Evolutionary conservation across 495 filamentous ascomycete genomes (phyloP), one percentile per base, ranked within the genome.

Genomic region (Aeminium ludgeri): DNA sequence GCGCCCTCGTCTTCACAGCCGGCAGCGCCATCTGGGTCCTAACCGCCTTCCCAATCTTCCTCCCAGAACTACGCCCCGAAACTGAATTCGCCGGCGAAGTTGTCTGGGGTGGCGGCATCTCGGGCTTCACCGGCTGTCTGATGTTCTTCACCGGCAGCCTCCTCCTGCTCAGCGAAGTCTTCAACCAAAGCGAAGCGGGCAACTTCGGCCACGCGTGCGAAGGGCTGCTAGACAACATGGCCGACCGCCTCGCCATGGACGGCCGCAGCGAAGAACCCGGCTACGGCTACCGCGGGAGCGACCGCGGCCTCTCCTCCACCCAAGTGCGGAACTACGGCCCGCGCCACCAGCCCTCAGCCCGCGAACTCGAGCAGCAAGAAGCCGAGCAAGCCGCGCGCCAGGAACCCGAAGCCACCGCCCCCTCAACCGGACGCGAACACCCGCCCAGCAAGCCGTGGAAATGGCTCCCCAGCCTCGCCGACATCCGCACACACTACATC

Each of bases 171-270:
- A 54, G 79, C 3, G 80, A 85, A 51, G 78, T 77, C 8, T 61
- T 82, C 3, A 81, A 82, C 55, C 74, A 74, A 41, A 74, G 76
- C 41, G 58, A 69, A 13, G 59, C 68, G 0, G 73, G 70, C 10
- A 83, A 78, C 53, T 82, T 82, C 56, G 78, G 78, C 12, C 82
- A 75, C 76, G 78, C 79, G 0, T 25, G 23, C 23, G 23, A 25
- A 8, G 23, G 23, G 23, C 23, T 25, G 23, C 23, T 25, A 8
- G 23, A 25, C 23, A 25, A 25, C 23, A 25, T 25, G 23, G 23
- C 23, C 4, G 23, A 25, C 23, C 23, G 23, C 23, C 23, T 25
- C 23, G 23, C 23, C 8, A 25, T 25, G 23, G 23, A 25, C 23
- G 23, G 23, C 4, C 23, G 23, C 4, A 25, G 23, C 23, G 23